Evolutionary conservation across 1,284 basidiomycete genomes (phyloP), one percentile per base, ranked within the genome.

Genomic region (Cutaneotrichosporon sp.): DNA sequence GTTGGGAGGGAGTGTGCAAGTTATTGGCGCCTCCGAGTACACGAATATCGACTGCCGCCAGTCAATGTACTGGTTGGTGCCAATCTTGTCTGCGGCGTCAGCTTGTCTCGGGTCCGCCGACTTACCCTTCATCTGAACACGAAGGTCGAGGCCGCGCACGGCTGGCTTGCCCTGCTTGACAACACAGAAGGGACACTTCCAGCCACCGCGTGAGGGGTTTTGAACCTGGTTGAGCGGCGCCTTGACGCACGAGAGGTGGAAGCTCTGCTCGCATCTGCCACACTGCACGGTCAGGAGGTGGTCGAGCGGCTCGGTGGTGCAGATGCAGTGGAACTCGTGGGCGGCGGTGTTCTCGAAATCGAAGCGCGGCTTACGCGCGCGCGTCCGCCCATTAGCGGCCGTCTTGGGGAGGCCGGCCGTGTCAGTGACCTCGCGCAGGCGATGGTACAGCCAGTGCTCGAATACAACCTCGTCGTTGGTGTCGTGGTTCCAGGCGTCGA

Each of bases 111-210:
- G 52, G 49, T 13, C n/a, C 26, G 30, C 14, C 14, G 57, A 69
- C 72, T 69, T 42, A 78, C 75, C 72, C 50, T 60, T 61, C 60
- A 74, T 68, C 59, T 79, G 79, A 7, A 75, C 69, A 6, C 75
- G 65, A 2, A 78, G 57, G 40, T 74, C 73, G 2, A 76, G 69
- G 56, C 66, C 68, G 13, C 71, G 71, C 9, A 61, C 63, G 4
- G 69, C 62, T 14, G 69, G 56, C 67, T 76, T 75, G 31, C 71
- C 78, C 30, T 72, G 70, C 50, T 76, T 76, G 40, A 79, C 69
- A 16, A 69, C 63, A 67, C 78, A 80, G 63, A 75, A 79, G 5
- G 77, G 78, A 64, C 79, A 80, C 34, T 71, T 64, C 76, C 77
- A 77, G 6, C 59, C 60, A 1, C 56, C 64, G 14, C 64, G 60